Percentiles rank a stretch among this genome's conserved stretches.
Evolutionary conservation across 2,329 filamentous ascomycete species (phyloP).

Genomic region (Alternaria tenuissima): DNA sequence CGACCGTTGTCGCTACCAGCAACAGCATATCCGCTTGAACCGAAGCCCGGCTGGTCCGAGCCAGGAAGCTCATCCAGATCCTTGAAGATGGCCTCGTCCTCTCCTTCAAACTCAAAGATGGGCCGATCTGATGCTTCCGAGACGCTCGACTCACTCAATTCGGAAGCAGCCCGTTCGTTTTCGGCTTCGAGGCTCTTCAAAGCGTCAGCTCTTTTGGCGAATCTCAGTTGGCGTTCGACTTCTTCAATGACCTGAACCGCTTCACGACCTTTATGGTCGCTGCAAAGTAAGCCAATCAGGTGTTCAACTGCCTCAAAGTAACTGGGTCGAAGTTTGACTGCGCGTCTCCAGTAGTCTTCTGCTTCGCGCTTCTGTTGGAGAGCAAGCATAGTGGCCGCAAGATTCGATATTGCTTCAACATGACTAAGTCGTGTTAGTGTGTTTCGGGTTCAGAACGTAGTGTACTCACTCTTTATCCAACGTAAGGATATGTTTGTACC

Average conservation of each 20-base stretch:
- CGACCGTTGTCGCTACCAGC: slow-evolving; percentile 88
- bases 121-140: slow-evolving; percentile 66
- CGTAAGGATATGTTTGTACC: slow-evolving; percentile 73
- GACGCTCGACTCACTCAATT: slow-evolving; percentile 62
- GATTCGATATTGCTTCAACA: slow-evolving; percentile 92
- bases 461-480: slow-evolving; percentile 62
- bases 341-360: slow-evolving; percentile 82
- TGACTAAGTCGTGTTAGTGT: slow-evolving; percentile 63
- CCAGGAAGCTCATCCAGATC: slow-evolving; percentile 53
- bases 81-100: slow-evolving; percentile 49
- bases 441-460: not conserved
- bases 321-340: slow-evolving; percentile 82
- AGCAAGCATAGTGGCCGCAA: slow-evolving; percentile 87
- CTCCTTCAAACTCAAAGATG: slow-evolving; percentile 62
- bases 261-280: slow-evolving; percentile 79
- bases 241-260: slow-evolving; percentile 87
- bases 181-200: slow-evolving; percentile 61
- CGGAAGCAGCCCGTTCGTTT: slow-evolving; percentile 69
- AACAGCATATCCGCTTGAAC: slow-evolving; percentile 84
- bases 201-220: slow-evolving; percentile 56
- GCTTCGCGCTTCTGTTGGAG: slow-evolving; percentile 84
- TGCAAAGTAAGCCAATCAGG: slow-evolving; percentile 85
- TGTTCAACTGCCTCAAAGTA: slow-evolving; percentile 97
- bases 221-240: slow-evolving; percentile 76
- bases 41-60: slow-evolving; percentile 65